Percentiles rank a stretch among this genome's conserved stretches.
phyloP scores from a whole-genome alignment of 371 early-diverging fungal genomes.

The Apophysomyces elegans region DNA sequence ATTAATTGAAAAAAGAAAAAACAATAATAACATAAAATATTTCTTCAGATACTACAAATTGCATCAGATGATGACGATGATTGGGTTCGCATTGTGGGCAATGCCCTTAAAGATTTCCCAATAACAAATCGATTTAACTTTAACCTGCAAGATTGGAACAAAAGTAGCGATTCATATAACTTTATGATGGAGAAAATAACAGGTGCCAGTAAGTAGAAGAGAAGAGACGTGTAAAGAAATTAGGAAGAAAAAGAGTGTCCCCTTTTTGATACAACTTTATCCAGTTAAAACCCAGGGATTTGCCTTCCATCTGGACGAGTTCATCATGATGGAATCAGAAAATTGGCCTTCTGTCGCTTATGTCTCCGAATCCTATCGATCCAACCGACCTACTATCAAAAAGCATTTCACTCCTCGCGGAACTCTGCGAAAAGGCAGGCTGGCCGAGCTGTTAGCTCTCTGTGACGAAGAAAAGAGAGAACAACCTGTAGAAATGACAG shows the following conservation, averaged over 20 bases:
- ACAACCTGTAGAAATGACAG: not conserved
- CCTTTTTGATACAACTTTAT: constrained; percentile 1
- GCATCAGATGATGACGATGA: constrained; percentile 18
- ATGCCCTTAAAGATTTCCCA: constrained; percentile 14
- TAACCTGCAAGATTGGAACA: constrained; percentile 15
- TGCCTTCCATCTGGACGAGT: constrained; percentile 23
- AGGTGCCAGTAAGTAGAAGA: constrained; percentile 16
- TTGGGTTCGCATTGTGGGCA: constrained; percentile 17
- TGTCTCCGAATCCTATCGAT: constrained; percentile 12
- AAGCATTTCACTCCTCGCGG: constrained; percentile 19
- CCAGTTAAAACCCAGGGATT: constrained; percentile 23
- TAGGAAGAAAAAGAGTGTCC: constrained; percentile 1
- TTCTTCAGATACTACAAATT: constrained; percentile 9
- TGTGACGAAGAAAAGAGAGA: constrained; percentile 8
- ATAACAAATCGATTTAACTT: constrained; percentile 7
- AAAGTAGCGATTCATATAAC: not conserved
- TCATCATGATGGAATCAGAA: constrained; percentile 14
- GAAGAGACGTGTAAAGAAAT: not conserved
- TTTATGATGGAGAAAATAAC: constrained; percentile 5
- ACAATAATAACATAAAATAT: not conserved
- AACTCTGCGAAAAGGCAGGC: constrained; percentile 7
- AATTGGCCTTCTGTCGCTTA: constrained; percentile 13
- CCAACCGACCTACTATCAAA: constrained; percentile 18
- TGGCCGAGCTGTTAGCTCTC: constrained; percentile 5
- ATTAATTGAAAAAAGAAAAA: not conserved